phyloP scores from a whole-genome alignment of 2,329 filamentous ascomycete species.

The Penicillium thymicola region DNA sequence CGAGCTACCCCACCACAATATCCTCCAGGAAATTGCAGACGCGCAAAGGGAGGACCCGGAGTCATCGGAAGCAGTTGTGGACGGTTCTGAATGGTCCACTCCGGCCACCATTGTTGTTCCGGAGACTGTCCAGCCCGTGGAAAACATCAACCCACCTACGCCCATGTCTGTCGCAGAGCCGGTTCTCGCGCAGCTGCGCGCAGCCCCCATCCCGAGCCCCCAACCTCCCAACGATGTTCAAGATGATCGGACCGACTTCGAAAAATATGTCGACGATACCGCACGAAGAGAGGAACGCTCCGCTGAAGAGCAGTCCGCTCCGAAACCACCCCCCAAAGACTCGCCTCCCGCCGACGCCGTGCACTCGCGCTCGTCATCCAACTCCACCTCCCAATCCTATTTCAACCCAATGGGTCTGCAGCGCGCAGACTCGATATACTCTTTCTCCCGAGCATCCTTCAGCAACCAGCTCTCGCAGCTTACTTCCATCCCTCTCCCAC shows the following conservation, averaged over 20 bases:
- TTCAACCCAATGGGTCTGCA: slow-evolving; percentile 48
- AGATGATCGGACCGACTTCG: slow-evolving; percentile 38
- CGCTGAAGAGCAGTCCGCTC: slow-evolving; percentile 24
- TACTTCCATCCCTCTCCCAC: slow-evolving; percentile 83
- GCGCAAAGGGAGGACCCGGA: slow-evolving; percentile 10
- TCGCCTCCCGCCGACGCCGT: slow-evolving; percentile 19
- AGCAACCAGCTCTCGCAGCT: slow-evolving; percentile 89
- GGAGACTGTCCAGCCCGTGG: slow-evolving; percentile 11
- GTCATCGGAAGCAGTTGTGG: slow-evolving; percentile 17
- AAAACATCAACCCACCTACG: slow-evolving; percentile 10
- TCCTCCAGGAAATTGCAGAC: slow-evolving; percentile 14
- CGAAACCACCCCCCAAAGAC: slow-evolving; percentile 38
- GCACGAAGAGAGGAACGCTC: slow-evolving; percentile 29
- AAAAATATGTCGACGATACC: slow-evolving; percentile 42
- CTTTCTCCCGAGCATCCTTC: slow-evolving; percentile 86
- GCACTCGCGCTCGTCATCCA: slow-evolving; percentile 29
- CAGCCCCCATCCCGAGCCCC: slow-evolving; percentile 12
- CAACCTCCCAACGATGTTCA: slow-evolving; percentile 14
- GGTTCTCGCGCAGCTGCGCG: slow-evolving; percentile 21
- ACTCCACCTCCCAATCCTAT: slow-evolving; percentile 40
- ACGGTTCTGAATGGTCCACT: slow-evolving; percentile 12
- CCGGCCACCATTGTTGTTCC: slow-evolving; percentile 4
- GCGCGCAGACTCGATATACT: slow-evolving; percentile 84
- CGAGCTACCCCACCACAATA: slow-evolving; percentile 19
- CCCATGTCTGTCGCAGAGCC: slow-evolving; percentile 33